Evolutionary conservation across 75 land plant species (phyloP), one percentile per base, ranked within the genome.

Genomic region (Pinus albicaulis): DNA sequence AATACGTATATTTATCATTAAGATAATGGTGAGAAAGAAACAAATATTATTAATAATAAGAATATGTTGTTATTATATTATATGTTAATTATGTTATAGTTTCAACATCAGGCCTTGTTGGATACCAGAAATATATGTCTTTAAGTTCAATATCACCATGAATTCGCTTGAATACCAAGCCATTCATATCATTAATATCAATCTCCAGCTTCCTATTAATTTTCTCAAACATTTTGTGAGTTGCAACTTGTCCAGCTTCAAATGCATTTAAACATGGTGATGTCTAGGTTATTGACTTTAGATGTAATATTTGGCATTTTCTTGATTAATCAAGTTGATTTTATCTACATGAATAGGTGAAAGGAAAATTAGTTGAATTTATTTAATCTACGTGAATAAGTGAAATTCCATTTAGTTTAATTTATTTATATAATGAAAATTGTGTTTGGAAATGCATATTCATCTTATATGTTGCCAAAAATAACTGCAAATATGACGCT

Each of bases 161-260:
- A 38, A 92, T 77, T 57, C 91, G 88, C 13, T 92, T 81, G 53
- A 83, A 48, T 6, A 79, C 76, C 44, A 73, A 76, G 25, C 99
- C 99, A 36, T 26, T 84, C 16, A 74, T 71, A 75, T 95, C 93
- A 83, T 74, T 94, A 59, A 86, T 80, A 91, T 97, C 95, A 65
- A 97, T 97, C 38, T 81, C 83, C n/a, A 98, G 95, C 66, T 84
- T 89, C 61, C 99, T 86, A 1, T 89, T 75, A 36, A 97, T 92
- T 8, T 92, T 93, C 76, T 92, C 92, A 81, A 94, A 94, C 91
- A 97, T 94, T 79, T 97, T 97, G 80, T 68, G 92, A 36, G 98
- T 95, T 80, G 99, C 98, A 57, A 95, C 98, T 84, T 79, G 86
- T 25, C 99, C 95, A 25, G 95, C 77, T 55, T 92, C 90, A 87